Conservation (phyloP, 2,329 filamentous ascomycete species). For the Ustulina deusta region DNA sequence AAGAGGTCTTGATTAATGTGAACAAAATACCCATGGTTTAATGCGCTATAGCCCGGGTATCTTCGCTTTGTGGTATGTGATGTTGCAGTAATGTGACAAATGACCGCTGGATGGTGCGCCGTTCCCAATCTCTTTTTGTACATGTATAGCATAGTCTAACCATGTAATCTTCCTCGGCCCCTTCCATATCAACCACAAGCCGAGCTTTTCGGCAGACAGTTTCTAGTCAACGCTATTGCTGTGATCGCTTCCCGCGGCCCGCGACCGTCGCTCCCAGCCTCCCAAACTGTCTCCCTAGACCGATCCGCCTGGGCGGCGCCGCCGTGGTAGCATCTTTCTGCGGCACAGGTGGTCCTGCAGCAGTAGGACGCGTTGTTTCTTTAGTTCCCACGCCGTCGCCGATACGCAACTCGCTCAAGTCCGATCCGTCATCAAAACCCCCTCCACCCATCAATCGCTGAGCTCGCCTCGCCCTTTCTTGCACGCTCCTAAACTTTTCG, state of each 20-base stretch:
- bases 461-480: conserved; percentile 83
- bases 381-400: conserved; percentile 57
- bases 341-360: conserved; percentile 56
- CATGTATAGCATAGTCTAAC: conserved; percentile 18
- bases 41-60: conserved; percentile 39
- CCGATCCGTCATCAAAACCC: conserved; percentile 60
- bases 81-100: conserved; percentile 23
- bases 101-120: conserved; percentile 14
- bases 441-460: conserved; percentile 70
- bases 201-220: not conserved
- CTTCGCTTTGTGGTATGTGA: conserved; percentile 36
- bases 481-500: conserved; percentile 92
- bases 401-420: conserved; percentile 58
- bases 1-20: conserved; percentile 28
- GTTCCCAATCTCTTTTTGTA: conserved; percentile 6
- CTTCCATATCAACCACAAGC: not conserved
- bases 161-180: conserved; percentile 14
- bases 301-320: conserved; percentile 68
- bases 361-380: conserved; percentile 52
- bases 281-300: conserved; percentile 76
- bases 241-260: conserved; percentile 69
- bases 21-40: conserved; percentile 34
- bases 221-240: conserved; percentile 46
- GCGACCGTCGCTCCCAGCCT: conserved; percentile 78
- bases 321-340: conserved; percentile 63